Base-by-base conservation (phyloP, 305 asterid genomes). In the Fraxinus angustifolia region DNA sequence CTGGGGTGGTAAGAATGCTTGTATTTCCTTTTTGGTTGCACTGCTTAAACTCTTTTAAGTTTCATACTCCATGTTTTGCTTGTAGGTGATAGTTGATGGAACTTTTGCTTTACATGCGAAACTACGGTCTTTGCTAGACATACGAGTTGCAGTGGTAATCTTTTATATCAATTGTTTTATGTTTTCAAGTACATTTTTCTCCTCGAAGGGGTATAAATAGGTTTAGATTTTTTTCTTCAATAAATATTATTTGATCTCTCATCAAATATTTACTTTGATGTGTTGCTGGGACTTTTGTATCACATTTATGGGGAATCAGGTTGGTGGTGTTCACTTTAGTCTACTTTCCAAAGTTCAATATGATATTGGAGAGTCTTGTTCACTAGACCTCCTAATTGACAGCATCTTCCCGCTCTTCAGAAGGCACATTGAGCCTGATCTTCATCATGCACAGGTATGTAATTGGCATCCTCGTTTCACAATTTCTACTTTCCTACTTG, bases 291-390 rank as follows among this genome's bases (percentile, higher is more conserved):
- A 81, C 76, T 81, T 30, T 77, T 76, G 68, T 71, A 34, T 48
- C 36, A 60, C 86, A 40, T 87, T 33, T 77, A 33, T 81, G 84
- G 80, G 74, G 72, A 84, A 91, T 78, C 91, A 96, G 99, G 99
- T 96, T 81, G 99, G 99, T 82, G 99, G 99, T 68, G 97, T 96
- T 81, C 99, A 96, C 87, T 94, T 96, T 91, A 96, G 98, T 87
- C 96, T 96, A 82, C 99, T 96, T 87, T 96, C 99, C 78, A 96
- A 96, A 89, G 99, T 96, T 78, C 97, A 92, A 85, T 93, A 96
- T 85, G 99, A 96, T 88, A 96, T 96, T 83, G 98, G 99, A 35
- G 99, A 94, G 75, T 93, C 97, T 71, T 93, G 98, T 89, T 91
- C 99, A 19, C 81, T 96, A 89, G 99, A 96, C 89, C 90, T 89